These are phyloP conservation scores for Datura wrightii DNA, from an alignment of 257 asterid species.

Conservation along the genomic window DNA sequence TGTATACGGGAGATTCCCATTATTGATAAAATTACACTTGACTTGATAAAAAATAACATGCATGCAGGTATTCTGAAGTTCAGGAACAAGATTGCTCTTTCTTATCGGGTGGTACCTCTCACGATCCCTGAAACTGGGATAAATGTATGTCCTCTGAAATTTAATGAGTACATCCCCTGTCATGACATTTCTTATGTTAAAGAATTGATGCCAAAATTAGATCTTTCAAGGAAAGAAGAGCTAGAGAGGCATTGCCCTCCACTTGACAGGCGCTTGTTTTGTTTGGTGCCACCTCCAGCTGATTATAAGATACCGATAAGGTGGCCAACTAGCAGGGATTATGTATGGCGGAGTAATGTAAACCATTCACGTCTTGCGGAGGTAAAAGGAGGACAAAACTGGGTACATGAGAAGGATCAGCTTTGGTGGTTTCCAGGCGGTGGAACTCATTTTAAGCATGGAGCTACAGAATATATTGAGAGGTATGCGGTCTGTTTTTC, in stretches of 20 bases:
- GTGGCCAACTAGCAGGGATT: conserved; percentile 94
- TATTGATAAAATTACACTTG: conserved; percentile 17
- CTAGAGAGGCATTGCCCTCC: conserved; percentile 97
- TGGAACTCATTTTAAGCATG: conserved; percentile 97
- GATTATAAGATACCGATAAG: conserved; percentile 88
- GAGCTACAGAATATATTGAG: conserved; percentile 92
- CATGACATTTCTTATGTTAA: conserved; percentile 78
- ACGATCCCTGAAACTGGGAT: conserved; percentile 73
- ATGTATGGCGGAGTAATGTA: conserved; percentile 93
- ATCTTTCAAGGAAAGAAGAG: conserved; percentile 78
- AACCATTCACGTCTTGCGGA: conserved; percentile 91
- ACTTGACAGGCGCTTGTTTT: conserved; percentile 67
- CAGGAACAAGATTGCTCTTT: conserved; percentile 69
- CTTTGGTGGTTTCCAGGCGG: conserved; percentile 99
- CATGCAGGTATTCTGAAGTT: conserved; percentile 55
- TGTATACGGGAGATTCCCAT: background rate
- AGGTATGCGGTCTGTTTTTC: conserved; percentile 51
- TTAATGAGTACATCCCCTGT: conserved; percentile 90
- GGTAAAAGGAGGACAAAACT: conserved; percentile 96
- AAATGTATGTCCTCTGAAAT: conserved; percentile 75
- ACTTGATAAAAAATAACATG: background rate
- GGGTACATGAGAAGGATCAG: conserved; percentile 84
- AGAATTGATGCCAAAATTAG: conserved; percentile 67
- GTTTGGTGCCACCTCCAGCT: conserved; percentile 92
- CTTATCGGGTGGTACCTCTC: conserved; percentile 66